Evolutionary conservation across 345 rosid genomes (phyloP), one percentile per base, ranked within the genome.

Genomic region (Mangifera indica): DNA sequence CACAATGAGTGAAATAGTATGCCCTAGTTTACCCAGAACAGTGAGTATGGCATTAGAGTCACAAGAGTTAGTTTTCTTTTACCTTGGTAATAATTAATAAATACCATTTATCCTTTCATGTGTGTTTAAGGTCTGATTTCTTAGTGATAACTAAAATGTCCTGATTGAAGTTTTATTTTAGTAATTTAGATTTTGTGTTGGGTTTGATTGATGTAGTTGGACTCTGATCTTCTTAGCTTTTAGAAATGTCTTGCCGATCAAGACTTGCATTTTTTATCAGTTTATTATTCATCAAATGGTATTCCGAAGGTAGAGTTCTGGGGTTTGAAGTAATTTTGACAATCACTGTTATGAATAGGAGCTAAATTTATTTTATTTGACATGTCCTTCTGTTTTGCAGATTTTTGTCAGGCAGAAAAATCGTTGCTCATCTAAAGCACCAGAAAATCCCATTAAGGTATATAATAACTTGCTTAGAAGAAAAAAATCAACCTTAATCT

Each of bases 371-470:
- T 72, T 13, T 60, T 49, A 15, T 62, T 42, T 46, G 57, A 29
- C 20, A 34, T 10, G 34, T 37, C 59, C 70, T 60, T 72, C 66
- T 77, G 60, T 67, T 78, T 79, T 80, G 24, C 96, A 95, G 99
- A 92, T 92, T 44, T 91, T 88, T 84, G 88, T 95, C 46, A 81
- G 98, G 86, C 93, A 92, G 78, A 95, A 95, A 81, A 95, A 95
- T 71, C 92, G 90, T 40, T 91, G 96, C 80, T 92, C 99, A 42
- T 87, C 98, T 7, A 95, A 95, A 83, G 96, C 98, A 63, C 87
- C 87, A 56, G 98, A 95, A 72, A 95, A 95, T 88, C 88, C 99
- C 52, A 92, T 95, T 67, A 95, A 95, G 98, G 99, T 95, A 62
- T 26, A 75, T 14, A 69, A 37, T 59, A 66, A 59, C 58, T 37